A percentile compares a stretch with the other conserved stretches of the same genome.
These are phyloP conservation scores for Ophiostoma quercus DNA, from an alignment of 2,329 filamentous ascomycete species.

Conservation along the genomic window DNA sequence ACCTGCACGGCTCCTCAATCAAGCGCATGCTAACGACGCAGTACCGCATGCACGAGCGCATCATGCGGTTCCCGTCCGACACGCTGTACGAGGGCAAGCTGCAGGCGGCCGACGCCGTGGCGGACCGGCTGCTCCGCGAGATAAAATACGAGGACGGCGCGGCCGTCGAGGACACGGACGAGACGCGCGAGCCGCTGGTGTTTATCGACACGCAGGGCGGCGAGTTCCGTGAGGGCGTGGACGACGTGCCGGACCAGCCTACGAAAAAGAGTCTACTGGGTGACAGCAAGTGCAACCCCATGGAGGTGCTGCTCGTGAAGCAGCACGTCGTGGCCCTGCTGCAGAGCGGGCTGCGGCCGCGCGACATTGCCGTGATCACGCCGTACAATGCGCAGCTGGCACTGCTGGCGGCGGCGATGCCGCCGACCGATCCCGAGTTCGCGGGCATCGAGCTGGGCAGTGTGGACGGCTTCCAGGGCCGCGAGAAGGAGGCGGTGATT, in stretches of 20 bases:
- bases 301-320: conserved; percentile 76
- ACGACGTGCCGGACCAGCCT: conserved; percentile 51
- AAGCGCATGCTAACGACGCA: conserved; percentile 95
- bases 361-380: conserved; percentile 89
- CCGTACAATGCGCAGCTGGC: conserved; percentile 94
- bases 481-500: conserved; percentile 93
- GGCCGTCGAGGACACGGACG: conserved; percentile 67
- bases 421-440: conserved; percentile 60
- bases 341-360: conserved; percentile 67
- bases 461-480: conserved; percentile 90
- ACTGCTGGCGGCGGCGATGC: conserved; percentile 62
- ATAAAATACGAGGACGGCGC: conserved; percentile 55
- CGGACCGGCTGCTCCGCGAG: conserved; percentile 66
- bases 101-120: conserved; percentile 74
- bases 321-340: conserved; percentile 72
- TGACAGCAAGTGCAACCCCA: conserved; percentile 82
- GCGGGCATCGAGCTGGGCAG: conserved; percentile 90
- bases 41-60: conserved; percentile 94
- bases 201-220: conserved; percentile 97
- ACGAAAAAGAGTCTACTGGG: conserved; percentile 35
- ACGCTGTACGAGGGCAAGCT: conserved; percentile 81
- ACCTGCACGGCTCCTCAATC: conserved; percentile 72
- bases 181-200: conserved; percentile 79
- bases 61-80: conserved; percentile 90
- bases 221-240: conserved; percentile 76